phyloP scores from a whole-genome alignment of 2,329 filamentous ascomycete genomes.

The Aureobasidium sp. region DNA sequence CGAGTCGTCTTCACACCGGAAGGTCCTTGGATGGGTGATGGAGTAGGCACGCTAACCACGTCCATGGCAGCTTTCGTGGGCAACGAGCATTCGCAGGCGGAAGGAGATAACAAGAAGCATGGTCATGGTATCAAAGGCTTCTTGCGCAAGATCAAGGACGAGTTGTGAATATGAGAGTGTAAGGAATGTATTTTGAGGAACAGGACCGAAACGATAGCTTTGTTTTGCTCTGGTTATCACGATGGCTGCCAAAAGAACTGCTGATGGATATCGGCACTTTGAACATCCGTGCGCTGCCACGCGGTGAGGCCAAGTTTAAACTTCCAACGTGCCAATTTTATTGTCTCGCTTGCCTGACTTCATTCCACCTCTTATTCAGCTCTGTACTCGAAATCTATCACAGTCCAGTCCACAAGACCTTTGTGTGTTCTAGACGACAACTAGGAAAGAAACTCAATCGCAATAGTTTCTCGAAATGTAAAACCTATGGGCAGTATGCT shows the following conservation, averaged over 20 bases:
- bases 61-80: not conserved
- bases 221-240: not conserved
- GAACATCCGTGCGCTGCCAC: not conserved
- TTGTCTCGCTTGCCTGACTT: not conserved
- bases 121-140: slow-evolving; percentile 12
- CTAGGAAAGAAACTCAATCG: not conserved
- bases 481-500: not conserved
- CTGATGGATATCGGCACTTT: not conserved
- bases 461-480: too few species aligned
- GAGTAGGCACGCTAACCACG: slow-evolving; percentile 29
- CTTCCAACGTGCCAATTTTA: not conserved
- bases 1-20: slow-evolving; percentile 29
- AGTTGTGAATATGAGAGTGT: not conserved
- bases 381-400: not conserved
- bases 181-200: not conserved
- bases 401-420: not conserved
- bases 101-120: slow-evolving; percentile 7
- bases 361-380: not conserved
- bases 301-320: not conserved
- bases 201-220: not conserved
- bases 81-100: not conserved
- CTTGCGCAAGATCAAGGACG: slow-evolving; percentile 15
- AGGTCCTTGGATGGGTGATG: slow-evolving; percentile 36
- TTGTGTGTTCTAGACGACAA: not conserved
- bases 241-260: not conserved